phyloP scores from a whole-genome alignment of 306 rosid species.

The Aeschynomene evenia region DNA sequence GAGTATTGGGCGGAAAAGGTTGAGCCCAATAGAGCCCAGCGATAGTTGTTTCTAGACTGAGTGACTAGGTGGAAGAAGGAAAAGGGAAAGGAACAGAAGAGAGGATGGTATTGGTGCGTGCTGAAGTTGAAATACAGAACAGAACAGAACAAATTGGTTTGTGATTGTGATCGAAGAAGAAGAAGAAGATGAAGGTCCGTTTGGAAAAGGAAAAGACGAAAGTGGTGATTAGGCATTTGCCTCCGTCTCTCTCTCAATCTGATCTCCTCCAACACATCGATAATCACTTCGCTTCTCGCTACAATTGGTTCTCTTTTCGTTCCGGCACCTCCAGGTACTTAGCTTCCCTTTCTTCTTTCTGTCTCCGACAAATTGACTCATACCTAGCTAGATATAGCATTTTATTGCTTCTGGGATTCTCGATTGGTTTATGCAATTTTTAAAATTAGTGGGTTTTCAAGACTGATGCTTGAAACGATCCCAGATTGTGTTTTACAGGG shows the following conservation, averaged over 20 bases:
- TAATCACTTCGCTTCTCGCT: constrained; percentile 64
- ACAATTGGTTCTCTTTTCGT: constrained; percentile 62
- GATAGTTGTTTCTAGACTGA: not conserved
- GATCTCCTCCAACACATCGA: constrained; percentile 78
- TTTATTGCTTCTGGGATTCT: not conserved
- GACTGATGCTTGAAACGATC: too few relatives aligned
- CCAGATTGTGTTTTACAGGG: too few relatives aligned
- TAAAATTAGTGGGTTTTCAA: too few relatives aligned
- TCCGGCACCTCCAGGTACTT: constrained; percentile 72
- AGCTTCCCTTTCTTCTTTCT: not conserved
- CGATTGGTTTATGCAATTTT: too few relatives aligned
- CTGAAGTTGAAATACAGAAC: not conserved
- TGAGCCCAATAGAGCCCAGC: not conserved
- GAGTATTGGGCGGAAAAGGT: not conserved
- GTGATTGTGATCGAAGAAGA: not conserved
- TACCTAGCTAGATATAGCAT: not conserved
- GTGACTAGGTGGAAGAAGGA: not conserved
- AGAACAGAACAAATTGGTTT: not conserved
- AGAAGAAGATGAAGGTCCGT: constrained; percentile 74
- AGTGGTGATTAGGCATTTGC: constrained; percentile 82
- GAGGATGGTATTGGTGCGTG: not conserved
- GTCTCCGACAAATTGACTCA: too few relatives aligned
- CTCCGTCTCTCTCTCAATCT: constrained; percentile 81
- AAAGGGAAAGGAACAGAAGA: too few relatives aligned
- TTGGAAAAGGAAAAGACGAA: constrained; percentile 64